Evolutionary conservation across 2,329 filamentous ascomycete species (phyloP).

Genomic region (Pezicula neosporulosa): DNA sequence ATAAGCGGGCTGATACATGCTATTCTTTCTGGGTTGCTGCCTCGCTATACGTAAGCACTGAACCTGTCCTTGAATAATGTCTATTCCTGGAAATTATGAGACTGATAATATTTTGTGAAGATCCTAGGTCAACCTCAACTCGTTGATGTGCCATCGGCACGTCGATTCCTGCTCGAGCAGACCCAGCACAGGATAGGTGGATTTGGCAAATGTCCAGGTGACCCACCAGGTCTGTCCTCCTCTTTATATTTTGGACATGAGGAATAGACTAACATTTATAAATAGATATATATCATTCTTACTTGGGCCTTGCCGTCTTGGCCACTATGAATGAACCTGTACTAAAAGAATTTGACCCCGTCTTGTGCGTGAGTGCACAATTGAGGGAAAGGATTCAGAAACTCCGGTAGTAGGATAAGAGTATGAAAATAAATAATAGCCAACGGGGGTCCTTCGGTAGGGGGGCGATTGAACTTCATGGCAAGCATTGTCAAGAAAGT

Average conservation of each 20-base stretch:
- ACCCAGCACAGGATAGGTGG: slow-evolving; percentile 85
- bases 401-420: background rate
- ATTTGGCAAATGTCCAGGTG: slow-evolving; percentile 69
- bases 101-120: slow-evolving; percentile 29
- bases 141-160: slow-evolving; percentile 56
- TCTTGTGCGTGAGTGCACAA: slow-evolving; percentile 69
- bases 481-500: no score
- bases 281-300: slow-evolving; percentile 79
- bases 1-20: slow-evolving; percentile 92
- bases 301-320: slow-evolving; percentile 79
- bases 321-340: slow-evolving; percentile 68
- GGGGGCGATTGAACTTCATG: no score
- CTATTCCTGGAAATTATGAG: slow-evolving; percentile 17
- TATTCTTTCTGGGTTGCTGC: slow-evolving; percentile 91
- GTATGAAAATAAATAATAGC: no score
- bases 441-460: no score
- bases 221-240: slow-evolving; percentile 55
- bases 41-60: slow-evolving; percentile 44
- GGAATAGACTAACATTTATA: background rate
- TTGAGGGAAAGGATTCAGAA: slow-evolving; percentile 45
- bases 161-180: slow-evolving; percentile 78
- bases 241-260: background rate
- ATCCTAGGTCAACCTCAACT: slow-evolving; percentile 56
- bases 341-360: slow-evolving; percentile 69
- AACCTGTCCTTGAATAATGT: background rate